Evolutionary conservation across 176 grass and related monocot genomes (phyloP), one percentile per base, ranked within the genome.

Genomic region (Hsuehochloa calcarea): DNA sequence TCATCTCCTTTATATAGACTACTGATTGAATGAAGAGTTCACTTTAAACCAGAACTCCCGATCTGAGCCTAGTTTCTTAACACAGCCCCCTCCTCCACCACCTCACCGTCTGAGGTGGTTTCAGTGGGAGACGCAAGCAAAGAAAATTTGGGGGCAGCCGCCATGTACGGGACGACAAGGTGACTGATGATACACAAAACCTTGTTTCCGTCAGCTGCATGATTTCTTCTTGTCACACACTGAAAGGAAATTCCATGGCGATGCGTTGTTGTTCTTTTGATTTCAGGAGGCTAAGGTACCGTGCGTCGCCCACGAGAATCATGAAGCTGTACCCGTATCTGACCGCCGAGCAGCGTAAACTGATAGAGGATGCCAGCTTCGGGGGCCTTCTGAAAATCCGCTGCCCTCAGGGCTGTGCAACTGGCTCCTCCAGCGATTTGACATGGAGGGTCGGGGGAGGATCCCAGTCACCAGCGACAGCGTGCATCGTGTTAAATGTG

Each of bases 341-440:
- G 37, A 78, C 40, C 23, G 40, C 23, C 40, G 76, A 41, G 40
- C 76, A 79, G 59, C 76, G 76, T 16, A 10, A 65, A 41, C 44
- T 79, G 58, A 79, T 79, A 64, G 76, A 78, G 75, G 25, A 8
- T 41, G 40, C 76, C 59, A 59, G 76, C 25, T 79, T 79, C 76
- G 59, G 76, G 59, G 59, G 15, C 8, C 76, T 79, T 2, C 76
- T 79, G 15, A 46, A 60, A 60, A 63, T 79, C 25, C 59, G 12
- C 0, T 79, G 15, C 76, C 76, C 9, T 1, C 58, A 16, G 63
- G 39, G 76, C 16, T 79, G 58, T 64, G 39, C 76, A 46, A 40
- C 16, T 47, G 59, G 25, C 76, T 79, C 40, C 25, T 79, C 40
- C 25, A 26, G 15, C 40, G 25, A 26, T 79, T 31, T 40, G 58